Base-by-base conservation (phyloP, 1,284 basidiomycete genomes). In the Veloporphyrellus conicus region DNA sequence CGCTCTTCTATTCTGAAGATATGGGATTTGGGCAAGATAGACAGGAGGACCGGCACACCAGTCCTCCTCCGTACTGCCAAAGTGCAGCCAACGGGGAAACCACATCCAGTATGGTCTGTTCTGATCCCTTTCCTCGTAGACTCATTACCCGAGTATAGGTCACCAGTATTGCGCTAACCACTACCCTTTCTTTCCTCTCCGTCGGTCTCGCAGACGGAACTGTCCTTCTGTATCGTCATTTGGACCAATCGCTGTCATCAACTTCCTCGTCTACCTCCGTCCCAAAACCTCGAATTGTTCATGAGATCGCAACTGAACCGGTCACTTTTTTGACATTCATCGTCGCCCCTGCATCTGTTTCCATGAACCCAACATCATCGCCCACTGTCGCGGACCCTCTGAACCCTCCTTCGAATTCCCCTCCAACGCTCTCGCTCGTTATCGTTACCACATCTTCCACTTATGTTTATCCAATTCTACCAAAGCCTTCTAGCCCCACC, bases 121-220 rank as follows among this genome's bases (percentile, higher is more conserved):
- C 34, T 42, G 10, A 2, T 25, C 38, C 0, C 6, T 3, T 29
- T 23, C 19, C 9, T 40, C 49, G 22, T 22, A 15, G 14, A 34
- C 36, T 52, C 28, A 52, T 41, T 27, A n/a, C 41, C 54, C 7
- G 5, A 35, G 14, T 7, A 51, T 45, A 92, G 88, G 82, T 95
- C 3, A 85, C 90, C 5, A 81, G 86, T 0, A 71, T 96, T 11
- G 87, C 93, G 0, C 72, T 94, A 22, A 90, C 93, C 0, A 71
- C 81, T 6, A 79, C 79, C n/a, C 75, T 97, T 1, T 82, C 88
- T 1, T 89, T 93, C 66, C 79, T 99, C 16, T 88, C 93, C 5
- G 79, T 97, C 34, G 95, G 93, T 8, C 78, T 98, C 10, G 93
- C 86, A 2, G 94, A 98, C 61, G 95, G 95, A n/a, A 90, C 90